Evolutionary conservation across 129 eudicot species (phyloP).

Genomic region (Rutidosis leptorrhynchoides): DNA sequence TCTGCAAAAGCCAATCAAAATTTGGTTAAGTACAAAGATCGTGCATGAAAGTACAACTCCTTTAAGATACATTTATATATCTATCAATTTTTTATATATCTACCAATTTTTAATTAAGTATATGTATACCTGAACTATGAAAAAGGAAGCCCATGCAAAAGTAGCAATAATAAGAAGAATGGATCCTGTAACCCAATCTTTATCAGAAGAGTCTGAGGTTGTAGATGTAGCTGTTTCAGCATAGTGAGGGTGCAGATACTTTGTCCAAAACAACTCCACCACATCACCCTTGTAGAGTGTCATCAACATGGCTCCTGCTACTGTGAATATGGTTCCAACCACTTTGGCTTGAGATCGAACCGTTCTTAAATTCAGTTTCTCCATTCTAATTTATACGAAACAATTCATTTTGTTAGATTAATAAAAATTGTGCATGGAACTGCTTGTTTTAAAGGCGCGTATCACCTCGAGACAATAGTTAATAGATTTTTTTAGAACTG

Average conservation of each 20-base stretch:
- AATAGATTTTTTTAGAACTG: too few relatives aligned
- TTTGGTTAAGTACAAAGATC: background rate
- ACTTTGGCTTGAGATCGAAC: conserved; percentile 79
- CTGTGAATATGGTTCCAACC: conserved; percentile 69
- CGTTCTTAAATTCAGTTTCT: conserved; percentile 61
- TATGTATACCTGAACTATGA: conserved; percentile 76
- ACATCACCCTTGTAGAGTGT: conserved; percentile 82
- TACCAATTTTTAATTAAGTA: too few relatives aligned
- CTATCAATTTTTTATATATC: too few relatives aligned
- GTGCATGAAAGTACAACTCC: conserved; percentile 9
- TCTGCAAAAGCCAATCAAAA: conserved; percentile 39
- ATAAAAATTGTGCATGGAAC: background rate
- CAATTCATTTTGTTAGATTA: conserved; percentile 21
- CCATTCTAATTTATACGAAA: conserved; percentile 59
- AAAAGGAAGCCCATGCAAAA: conserved; percentile 94
- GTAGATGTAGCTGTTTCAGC: conserved; percentile 29
- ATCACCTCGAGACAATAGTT: too few relatives aligned
- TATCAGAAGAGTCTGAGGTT: conserved; percentile 42
- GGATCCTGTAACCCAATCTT: conserved; percentile 82
- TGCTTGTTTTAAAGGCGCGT: background rate
- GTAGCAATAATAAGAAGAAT: conserved; percentile 93
- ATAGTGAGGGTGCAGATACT: conserved; percentile 47
- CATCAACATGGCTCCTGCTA: conserved; percentile 91
- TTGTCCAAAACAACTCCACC: conserved; percentile 63
- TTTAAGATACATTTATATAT: background rate